Percentiles rank a stretch among this genome's conserved stretches.
These are phyloP conservation scores for Escovopsis weberi DNA, from an alignment of 2,329 filamentous ascomycete species.

Conservation along the genomic window DNA sequence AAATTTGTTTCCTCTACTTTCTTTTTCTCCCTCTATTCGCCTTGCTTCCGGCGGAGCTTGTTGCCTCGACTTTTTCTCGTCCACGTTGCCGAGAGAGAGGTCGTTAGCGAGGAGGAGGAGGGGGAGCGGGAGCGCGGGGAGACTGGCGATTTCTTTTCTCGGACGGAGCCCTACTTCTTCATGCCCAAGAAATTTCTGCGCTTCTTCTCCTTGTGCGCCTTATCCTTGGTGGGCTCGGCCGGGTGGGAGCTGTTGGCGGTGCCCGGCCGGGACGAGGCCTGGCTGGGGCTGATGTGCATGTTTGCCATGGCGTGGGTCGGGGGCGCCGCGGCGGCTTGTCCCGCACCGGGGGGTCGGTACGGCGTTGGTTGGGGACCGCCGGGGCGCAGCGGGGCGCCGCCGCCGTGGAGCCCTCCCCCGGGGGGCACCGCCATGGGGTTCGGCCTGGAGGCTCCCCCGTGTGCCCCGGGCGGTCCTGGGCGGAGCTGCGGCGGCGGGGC, in stretches of 20 bases:
- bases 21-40: too few species aligned
- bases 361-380: constrained; percentile 9
- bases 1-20: too few species aligned
- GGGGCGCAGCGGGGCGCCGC: constrained; percentile 1
- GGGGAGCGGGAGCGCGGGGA: too few species aligned
- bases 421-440: background rate
- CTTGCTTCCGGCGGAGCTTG: too few species aligned
- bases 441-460: too few species aligned
- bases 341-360: constrained; percentile 1
- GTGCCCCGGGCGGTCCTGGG: constrained; percentile 4
- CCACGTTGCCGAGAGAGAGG: too few species aligned
- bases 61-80: too few species aligned
- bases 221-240: constrained; percentile 23
- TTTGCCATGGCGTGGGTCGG: constrained; percentile 41
- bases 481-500: constrained; percentile 31
- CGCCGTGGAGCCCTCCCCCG: background rate
- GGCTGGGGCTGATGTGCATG: constrained; percentile 31
- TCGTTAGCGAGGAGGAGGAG: too few species aligned
- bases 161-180: constrained; percentile 36
- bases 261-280: constrained; percentile 3
- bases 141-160: constrained; percentile 2
- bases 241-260: constrained; percentile 8
- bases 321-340: constrained; percentile 12
- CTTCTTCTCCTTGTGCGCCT: constrained; percentile 46
- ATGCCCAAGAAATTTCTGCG: constrained; percentile 42